Evolutionary conservation across 805 yeast species (phyloP).

Genomic region (Osmozyma mogii): DNA sequence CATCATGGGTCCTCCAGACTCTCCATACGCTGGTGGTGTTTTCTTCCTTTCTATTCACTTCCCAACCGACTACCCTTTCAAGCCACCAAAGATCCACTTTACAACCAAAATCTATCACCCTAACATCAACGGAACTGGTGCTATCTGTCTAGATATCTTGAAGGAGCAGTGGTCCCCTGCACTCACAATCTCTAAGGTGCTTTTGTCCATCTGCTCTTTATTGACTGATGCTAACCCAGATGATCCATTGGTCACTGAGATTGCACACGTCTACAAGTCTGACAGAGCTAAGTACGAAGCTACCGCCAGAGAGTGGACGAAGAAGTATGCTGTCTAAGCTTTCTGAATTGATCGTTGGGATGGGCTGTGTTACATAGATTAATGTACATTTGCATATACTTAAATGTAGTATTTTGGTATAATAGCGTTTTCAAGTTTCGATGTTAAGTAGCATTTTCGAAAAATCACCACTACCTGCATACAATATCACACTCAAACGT

Average conservation of each 20-base stretch:
- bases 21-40: slow-evolving; percentile 84
- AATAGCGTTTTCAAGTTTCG: neutral
- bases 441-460: neutral
- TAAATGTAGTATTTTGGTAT: neutral
- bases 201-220: slow-evolving; percentile 89
- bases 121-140: slow-evolving; percentile 91
- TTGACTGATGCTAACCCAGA: slow-evolving; percentile 98
- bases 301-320: slow-evolving; percentile 97
- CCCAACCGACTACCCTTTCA: slow-evolving; percentile 99
- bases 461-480: neutral
- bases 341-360: too few species aligned
- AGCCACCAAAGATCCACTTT: slow-evolving; percentile 86
- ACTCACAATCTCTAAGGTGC: slow-evolving; percentile 88
- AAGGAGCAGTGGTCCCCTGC: slow-evolving; percentile 99
- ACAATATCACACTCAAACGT: too few species aligned
- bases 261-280: slow-evolving; percentile 92
- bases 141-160: slow-evolving; percentile 92
- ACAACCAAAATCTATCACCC: slow-evolving; percentile 97
- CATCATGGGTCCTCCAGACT: slow-evolving; percentile 97
- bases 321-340: slow-evolving; percentile 89
- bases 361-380: slow-evolving; percentile 8
- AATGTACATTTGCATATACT: slow-evolving; percentile 11
- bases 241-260: slow-evolving; percentile 98
- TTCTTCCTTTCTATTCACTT: slow-evolving; percentile 93
- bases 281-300: slow-evolving; percentile 93